Percentiles rank a stretch among this genome's conserved stretches.
Evolutionary conservation across 2,329 filamentous ascomycete genomes (phyloP).

Genomic region (Neobulgaria alba): DNA sequence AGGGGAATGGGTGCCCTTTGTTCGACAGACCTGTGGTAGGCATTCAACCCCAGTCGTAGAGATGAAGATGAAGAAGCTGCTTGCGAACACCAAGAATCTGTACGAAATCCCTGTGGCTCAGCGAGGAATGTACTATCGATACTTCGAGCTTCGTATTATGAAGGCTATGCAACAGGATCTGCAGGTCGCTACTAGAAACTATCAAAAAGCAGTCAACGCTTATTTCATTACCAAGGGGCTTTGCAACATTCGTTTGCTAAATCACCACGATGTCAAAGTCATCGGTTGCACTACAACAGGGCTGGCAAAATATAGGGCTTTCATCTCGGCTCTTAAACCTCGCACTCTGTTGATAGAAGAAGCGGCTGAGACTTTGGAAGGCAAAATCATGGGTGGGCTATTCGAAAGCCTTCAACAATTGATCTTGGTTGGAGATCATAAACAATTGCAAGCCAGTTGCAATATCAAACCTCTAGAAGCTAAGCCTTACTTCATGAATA

Average conservation of each 20-base stretch:
- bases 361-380: slow-evolving; percentile 51
- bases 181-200: slow-evolving; percentile 11
- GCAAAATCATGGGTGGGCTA: slow-evolving; percentile 49
- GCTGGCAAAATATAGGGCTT: slow-evolving; percentile 57
- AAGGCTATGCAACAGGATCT: slow-evolving; percentile 14
- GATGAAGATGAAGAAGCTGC: slow-evolving; percentile 15
- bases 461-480: slow-evolving; percentile 45
- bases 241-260: slow-evolving; percentile 36
- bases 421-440: slow-evolving; percentile 61
- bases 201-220: slow-evolving; percentile 14
- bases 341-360: slow-evolving; percentile 60
- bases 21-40: slow-evolving; percentile 21
- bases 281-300: slow-evolving; percentile 53
- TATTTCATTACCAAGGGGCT: slow-evolving; percentile 19
- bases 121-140: slow-evolving; percentile 27
- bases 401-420: slow-evolving; percentile 55
- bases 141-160: slow-evolving; percentile 22
- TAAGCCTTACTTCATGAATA: slow-evolving; percentile 49
- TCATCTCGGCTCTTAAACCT: slow-evolving; percentile 52
- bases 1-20: slow-evolving; percentile 21
- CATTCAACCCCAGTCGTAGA: slow-evolving; percentile 5
- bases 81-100: slow-evolving; percentile 15
- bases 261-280: slow-evolving; percentile 46
- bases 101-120: slow-evolving; percentile 20
- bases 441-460: slow-evolving; percentile 56